phyloP scores from a whole-genome alignment of 192 early-diverging fungal species.

The Coemansia sp. region DNA sequence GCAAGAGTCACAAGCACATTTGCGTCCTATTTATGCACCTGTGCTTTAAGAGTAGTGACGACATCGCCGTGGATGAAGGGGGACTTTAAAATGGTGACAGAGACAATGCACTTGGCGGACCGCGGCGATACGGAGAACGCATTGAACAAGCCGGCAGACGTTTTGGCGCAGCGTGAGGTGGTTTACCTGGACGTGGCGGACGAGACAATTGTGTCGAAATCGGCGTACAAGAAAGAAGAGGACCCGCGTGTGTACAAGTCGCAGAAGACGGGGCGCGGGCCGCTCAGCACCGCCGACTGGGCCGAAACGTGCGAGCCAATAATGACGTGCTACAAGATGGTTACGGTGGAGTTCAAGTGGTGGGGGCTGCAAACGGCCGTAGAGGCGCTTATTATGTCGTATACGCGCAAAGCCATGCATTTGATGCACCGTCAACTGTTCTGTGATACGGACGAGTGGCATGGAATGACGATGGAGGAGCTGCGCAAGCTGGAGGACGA shows the following conservation, averaged over 20 bases:
- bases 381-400: constrained; percentile 65
- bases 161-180: constrained; percentile 65
- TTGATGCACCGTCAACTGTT: constrained; percentile 78
- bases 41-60: constrained; percentile 16
- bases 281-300: constrained; percentile 61
- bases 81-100: constrained; percentile 69
- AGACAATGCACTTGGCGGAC: constrained; percentile 71
- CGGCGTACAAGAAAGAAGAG: constrained; percentile 61
- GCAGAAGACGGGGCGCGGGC: constrained; percentile 68
- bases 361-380: constrained; percentile 68
- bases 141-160: constrained; percentile 41
- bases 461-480: constrained; percentile 72
- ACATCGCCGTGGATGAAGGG: constrained; percentile 72
- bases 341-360: constrained; percentile 76
- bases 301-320: constrained; percentile 64
- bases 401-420: constrained; percentile 59
- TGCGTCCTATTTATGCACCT: not conserved
- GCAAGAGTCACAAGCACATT: too few relatives aligned
- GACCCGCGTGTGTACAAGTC: constrained; percentile 68
- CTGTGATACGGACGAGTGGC: constrained; percentile 75
- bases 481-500: constrained; percentile 67
- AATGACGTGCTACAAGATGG: constrained; percentile 83
- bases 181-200: constrained; percentile 68
- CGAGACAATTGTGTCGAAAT: constrained; percentile 55
- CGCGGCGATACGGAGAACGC: constrained; percentile 73